phyloP scores from a whole-genome alignment of 169 alveolate species.

The Eimeria brunetti region DNA sequence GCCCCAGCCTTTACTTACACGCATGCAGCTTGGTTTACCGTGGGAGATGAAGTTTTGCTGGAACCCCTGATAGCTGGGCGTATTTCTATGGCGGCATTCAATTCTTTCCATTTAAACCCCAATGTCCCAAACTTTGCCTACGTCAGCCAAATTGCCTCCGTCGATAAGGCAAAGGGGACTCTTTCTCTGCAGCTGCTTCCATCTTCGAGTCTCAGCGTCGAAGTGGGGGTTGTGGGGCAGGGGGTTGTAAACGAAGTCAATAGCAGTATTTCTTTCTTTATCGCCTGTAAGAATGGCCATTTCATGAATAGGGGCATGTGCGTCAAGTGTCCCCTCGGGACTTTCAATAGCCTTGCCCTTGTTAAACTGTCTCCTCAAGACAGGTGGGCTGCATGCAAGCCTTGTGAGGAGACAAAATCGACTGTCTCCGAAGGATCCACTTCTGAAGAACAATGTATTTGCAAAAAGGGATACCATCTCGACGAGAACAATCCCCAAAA shows the following conservation, averaged over 20 bases:
- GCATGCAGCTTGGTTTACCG: conserved; percentile 43
- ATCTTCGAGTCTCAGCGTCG: neutral
- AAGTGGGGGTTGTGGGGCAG: conserved; percentile 61
- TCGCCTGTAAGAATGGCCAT: conserved; percentile 85
- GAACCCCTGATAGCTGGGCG: conserved; percentile 34
- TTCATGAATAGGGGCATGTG: conserved; percentile 82
- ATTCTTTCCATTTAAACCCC: neutral
- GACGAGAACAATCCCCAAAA: neutral
- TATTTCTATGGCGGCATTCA: neutral
- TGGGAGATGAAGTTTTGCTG: conserved; percentile 32
- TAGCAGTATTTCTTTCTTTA: conserved; percentile 38
- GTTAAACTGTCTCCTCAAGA: conserved; percentile 77
- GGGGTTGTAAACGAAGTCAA: conserved; percentile 79
- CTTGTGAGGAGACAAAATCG: neutral
- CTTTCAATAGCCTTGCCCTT: conserved; percentile 85
- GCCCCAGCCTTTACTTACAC: conserved; percentile 15
- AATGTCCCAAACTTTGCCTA: conserved; percentile 20
- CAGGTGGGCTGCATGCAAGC: conserved; percentile 78
- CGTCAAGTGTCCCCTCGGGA: conserved; percentile 85
- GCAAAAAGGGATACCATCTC: conserved; percentile 87
- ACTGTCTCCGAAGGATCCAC: conserved; percentile 83
- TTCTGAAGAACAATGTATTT: conserved; percentile 85
- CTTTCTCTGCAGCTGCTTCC: conserved; percentile 36
- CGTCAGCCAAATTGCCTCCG: conserved; percentile 6
- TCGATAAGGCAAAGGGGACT: conserved; percentile 76